Evolutionary conservation across 805 yeast species (phyloP), one percentile per base, ranked within the genome.

Genomic region (Suhomyces sp.): DNA sequence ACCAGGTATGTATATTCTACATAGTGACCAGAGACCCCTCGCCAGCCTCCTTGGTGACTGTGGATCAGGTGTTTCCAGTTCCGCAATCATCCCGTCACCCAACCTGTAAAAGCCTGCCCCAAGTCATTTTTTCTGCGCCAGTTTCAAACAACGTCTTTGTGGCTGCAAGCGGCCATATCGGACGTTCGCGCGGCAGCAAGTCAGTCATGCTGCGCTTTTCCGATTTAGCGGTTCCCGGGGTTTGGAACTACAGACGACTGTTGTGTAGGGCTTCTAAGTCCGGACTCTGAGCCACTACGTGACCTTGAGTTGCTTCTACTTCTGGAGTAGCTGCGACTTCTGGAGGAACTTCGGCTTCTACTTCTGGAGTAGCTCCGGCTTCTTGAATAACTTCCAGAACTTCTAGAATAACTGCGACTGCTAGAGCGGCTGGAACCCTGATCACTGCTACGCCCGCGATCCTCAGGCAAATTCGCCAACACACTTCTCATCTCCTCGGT

Each of bases 401-500:
- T 49, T 44, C 58, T 52, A 6, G 57, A 51, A 9, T 57, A 44
- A 13, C 33, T 29, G 33, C 33, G 33, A 7, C 62, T 57, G 17
- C 63, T 31, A 15, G 66, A 58, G 29, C 63, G 48, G 38, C 60
- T 60, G 31, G 64, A 54, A 46, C 65, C 54, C 9, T 58, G 45
- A 19, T 63, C 58, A 19, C 66, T 59, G 46, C 66, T 57, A 46
- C 57, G 35, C 46, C 55, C 52, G 10, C 57, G 51, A 47, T 57
- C 62, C 36, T 54, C 68, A 5, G 76, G 68, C 33, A 76, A 59
- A 15, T 60, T 58, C 50, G 69, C 63, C 53, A 85, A 66, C 13
- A 70, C 74, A 4, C 73, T 78, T 70, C 98, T 81, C 96, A 92
- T 87, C 1, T 73, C 80, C 38, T 90, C 96, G 0, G 98, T 92